Evolutionary conservation across 2,329 filamentous ascomycete species (phyloP), one percentile per base, ranked within the genome.

Genomic region (Conoideocrella luteorostrata): DNA sequence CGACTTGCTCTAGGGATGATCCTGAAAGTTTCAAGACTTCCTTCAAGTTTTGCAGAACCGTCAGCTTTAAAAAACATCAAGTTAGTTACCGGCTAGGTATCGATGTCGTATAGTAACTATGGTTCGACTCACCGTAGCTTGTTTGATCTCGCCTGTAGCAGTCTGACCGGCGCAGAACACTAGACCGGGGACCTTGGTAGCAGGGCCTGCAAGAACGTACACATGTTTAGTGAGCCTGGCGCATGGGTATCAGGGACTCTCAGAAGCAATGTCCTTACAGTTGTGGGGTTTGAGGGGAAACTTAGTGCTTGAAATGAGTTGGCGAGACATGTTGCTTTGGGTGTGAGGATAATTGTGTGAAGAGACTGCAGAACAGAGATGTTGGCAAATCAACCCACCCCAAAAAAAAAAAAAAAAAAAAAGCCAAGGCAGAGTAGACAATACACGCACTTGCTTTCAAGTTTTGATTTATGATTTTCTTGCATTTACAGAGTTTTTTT

Each of bases 11-110:
- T 22, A 88, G 69, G 24, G 68, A 71, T 18, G 76, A 80, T 4
- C 82, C 82, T 2, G 82, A 80, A 38, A 78, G 83, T 46, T 79
- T 74, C 13, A 88, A 71, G 41, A 88, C 81, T n/a, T 79, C 79
- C 47, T 74, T 70, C 55, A 88, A 72, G 61, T 86, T 86, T 26
- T 53, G 51, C 10, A 53, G 42, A 4, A 48, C 50, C 2, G 40
- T 47, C 12, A 7, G 26, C 50, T 46, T 49, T 45, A 37, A 9
- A 17, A 34, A 20, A 18, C 9, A 9, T 37, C 18, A 37, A 22
- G 15, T 37, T 12, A 22, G 15, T 20, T 11, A 37, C 26, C 26
- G 26, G 26, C 13, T 28, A 28, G 13, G 34, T n/a, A 37, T 18
- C 15, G 20, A 37, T 11, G 18, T 37, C n/a, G 32, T 4, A n/a